Conservation (phyloP, 176 grass and related monocot species). For the Triticum monococcum region DNA sequence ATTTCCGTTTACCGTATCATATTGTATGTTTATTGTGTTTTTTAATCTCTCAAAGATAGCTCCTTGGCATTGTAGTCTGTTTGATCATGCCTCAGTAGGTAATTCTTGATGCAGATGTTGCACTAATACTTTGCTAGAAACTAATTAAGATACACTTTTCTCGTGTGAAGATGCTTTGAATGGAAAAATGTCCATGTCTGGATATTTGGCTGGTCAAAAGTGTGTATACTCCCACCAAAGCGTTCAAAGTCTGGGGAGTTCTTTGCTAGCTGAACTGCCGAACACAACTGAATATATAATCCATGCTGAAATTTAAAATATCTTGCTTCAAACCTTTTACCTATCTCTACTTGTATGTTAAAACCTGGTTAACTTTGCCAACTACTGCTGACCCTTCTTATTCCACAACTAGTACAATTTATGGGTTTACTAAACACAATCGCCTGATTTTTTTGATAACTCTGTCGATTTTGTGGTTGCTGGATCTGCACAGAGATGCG, state of each 20-base stretch:
- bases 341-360: not conserved
- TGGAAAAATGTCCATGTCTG: not conserved
- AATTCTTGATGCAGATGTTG: not conserved
- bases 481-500: not conserved
- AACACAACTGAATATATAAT: slow-evolving; percentile 4
- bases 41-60: not conserved
- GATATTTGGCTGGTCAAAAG: slow-evolving; percentile 9
- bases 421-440: not conserved
- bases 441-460: not conserved
- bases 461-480: not conserved
- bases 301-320: not conserved
- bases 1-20: not conserved
- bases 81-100: not conserved
- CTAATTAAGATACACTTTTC: not conserved
- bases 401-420: not conserved
- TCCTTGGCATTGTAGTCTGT: not conserved
- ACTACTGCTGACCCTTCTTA: not conserved
- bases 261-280: not conserved
- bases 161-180: slow-evolving; percentile 1
- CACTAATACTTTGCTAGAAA: not conserved
- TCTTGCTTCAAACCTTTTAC: not conserved
- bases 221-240: not conserved
- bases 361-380: not conserved
- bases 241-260: not conserved
- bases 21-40: not conserved